A percentile compares a stretch with the other conserved stretches of the same genome.
Conservation (phyloP, 306 rosid species). For the Inga oerstediana region DNA sequence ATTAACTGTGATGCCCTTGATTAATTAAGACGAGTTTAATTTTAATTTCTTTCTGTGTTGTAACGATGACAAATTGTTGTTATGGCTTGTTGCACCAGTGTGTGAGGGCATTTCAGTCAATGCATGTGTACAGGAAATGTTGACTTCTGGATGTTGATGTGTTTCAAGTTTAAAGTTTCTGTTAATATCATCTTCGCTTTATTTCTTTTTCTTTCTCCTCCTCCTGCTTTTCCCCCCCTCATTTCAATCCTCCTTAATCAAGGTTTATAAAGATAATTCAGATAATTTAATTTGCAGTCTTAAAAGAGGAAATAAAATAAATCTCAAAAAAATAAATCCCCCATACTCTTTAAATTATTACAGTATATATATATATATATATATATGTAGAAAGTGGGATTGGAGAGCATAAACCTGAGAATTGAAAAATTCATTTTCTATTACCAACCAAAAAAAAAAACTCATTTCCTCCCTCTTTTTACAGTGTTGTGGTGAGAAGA, state of each 20-base stretch:
- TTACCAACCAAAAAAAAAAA: no score
- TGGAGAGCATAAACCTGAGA: background rate
- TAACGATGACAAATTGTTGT: slow-evolving; percentile 29
- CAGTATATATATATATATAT: no score
- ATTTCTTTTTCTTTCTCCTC: background rate
- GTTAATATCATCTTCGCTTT: slow-evolving; percentile 42
- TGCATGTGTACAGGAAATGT: slow-evolving; percentile 52
- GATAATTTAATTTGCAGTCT: background rate
- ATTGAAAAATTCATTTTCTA: no score
- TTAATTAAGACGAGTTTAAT: background rate
- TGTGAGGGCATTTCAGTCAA: slow-evolving; percentile 53
- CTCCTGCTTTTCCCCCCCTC: no score
- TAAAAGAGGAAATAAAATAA: background rate
- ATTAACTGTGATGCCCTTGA: slow-evolving; percentile 27
- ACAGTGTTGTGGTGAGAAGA: slow-evolving; percentile 17
- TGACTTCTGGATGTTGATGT: slow-evolving; percentile 43
- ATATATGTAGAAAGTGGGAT: no score
- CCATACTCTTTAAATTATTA: no score
- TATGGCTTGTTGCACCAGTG: slow-evolving; percentile 11
- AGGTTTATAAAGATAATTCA: background rate
- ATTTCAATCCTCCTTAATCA: background rate
- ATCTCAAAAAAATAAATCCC: background rate
- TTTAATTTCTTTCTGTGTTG: background rate
- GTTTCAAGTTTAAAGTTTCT: slow-evolving; percentile 2
- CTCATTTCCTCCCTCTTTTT: background rate